Base-by-base conservation (phyloP, 2,329 filamentous ascomycete genomes). In the Tricladium varicosporioides region DNA sequence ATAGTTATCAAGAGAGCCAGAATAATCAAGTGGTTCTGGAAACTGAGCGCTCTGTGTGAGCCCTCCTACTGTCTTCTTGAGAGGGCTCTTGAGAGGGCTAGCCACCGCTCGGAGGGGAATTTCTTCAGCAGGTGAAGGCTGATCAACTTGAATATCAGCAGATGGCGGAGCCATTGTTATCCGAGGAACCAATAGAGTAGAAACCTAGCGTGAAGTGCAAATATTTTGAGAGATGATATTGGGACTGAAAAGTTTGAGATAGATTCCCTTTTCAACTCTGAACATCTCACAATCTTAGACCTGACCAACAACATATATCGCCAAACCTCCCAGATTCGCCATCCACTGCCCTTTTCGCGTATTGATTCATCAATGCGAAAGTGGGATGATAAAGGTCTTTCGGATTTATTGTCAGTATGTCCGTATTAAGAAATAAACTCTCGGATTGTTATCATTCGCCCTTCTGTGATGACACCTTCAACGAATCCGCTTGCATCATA, bases 11-110 rank as follows among this genome's bases (percentile, higher is more conserved):
- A 64, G 60, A 10, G 53, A 49, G 9, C 60, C 60, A 0, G 64
- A 65, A 57, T 70, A 70, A 2, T 42, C 54, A 4, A 71, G 64
- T 5, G 67, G 70, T 15, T 43, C 18, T 13, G 48, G 48, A 22
- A 51, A 36, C 32, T 36, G 31, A 10, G 51, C 22, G 19, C 51
- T 53, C 46, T 53, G 51, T 2, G 51, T 53, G 4, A 40, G 36
- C 9, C 36, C 36, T n/a, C 36, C 36, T 10, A 10, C 36, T 40
- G 36, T 40, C n/a, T 40, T 40, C 9, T 40, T 40, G n/a, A 40
- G 36, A 3, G 36, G 36, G 9, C 22, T 27, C 22, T 27, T 40
- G 4, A 40, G 36, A 2, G 3, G 36, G 36, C 4, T 40, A 10
- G 9, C n/a, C 5, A 4, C 11, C 11, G 22, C 22, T 7, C 36